Evolutionary conservation across 805 yeast species (phyloP), one percentile per base, ranked within the genome.

Genomic region (Candida michaelii): DNA sequence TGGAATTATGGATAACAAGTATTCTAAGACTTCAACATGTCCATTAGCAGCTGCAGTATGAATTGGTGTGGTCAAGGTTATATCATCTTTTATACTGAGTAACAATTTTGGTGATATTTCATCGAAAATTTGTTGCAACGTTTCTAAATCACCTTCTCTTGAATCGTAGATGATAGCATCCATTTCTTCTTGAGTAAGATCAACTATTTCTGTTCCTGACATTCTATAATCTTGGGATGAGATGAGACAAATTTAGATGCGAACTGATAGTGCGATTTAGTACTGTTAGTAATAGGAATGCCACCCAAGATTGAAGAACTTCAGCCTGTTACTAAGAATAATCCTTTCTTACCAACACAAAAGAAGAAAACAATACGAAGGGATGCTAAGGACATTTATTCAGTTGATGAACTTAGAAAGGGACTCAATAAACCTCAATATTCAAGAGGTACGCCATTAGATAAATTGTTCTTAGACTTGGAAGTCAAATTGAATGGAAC

Each of bases 1-100:
- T 0, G 74, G 54, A 4, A 82, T 44, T 21, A 79, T 56, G 0
- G 76, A 66, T 24, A 89, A 57, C 18, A 89, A 60, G 52, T 75
- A 85, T 53, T 76, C 64, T 18, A 86, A 77, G 3, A 82, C 79
- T 33, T 82, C 89, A 4, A 69, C 49, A 59, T 91, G 95, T 1
- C 97, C 99, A 64, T 93, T 93, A 19, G 95, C 99, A 17, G 95
- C 82, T 0, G 98, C 97, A 90, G 88, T 87, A 60, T 93, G 99
- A 38, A 93, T 66, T 6, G 96, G 85, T 0, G 96, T 87, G 39
- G 86, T 79, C 30, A 73, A 60, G 2, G 90, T 74, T 40, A 61
- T 69, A 36, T 80, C 82, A 52, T 90, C 96, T 49, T 73, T 71
- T 50, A 85, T 81, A 4, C 52, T 57, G 47, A 58, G 49, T 55